Evolutionary conservation across 2,329 filamentous ascomycete species (phyloP), one percentile per base, ranked within the genome.

Genomic region (Pseudogymnoascus sp.): DNA sequence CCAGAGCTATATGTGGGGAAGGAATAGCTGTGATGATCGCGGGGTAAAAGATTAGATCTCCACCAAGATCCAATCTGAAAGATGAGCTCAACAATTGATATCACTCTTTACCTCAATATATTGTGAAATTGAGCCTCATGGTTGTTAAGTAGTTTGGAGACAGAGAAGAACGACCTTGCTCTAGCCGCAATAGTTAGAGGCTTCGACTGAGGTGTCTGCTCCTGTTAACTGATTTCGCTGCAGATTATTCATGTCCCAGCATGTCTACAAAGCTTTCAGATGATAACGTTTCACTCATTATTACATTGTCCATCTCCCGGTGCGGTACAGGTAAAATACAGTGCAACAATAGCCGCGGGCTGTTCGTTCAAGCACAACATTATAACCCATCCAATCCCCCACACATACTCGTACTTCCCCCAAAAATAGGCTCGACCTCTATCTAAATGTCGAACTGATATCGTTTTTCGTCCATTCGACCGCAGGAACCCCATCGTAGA

Each of bases 391-490:
- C 50, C 50, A 33, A 56, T 14, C 28, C 25, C 50, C 18, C 28
- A 35, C 28, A 56, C 25, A 31, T 31, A 18, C 25, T 53, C 47
- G 47, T 53, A 53, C 50, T 35, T 56, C 23, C 21, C n/a, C 50
- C 10, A 10, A 53, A 53, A 53, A 56, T 33, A 8, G n/a, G 28
- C 50, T 18, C 50, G 28, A 56, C 50, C 12, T 56, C 50, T 56
- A 56, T 56, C 64, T 71, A 69, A 88, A 88, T 14, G 84, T 83
- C 62, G 77, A 76, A 76, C 84, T 84, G 44, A 87, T 84, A 69
- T 88, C 85, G 12, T 77, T 76, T 64, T 83, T 77, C n/a, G 84
- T 84, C 85, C 85, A 88, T 73, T 88, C 85, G 68, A 84, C 86
- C 66, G 84, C 71, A 42, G 86, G 80, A 70, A 87, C 85, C 7